Conservation (phyloP, 1,284 basidiomycete genomes). For the Athelia sp. region DNA sequence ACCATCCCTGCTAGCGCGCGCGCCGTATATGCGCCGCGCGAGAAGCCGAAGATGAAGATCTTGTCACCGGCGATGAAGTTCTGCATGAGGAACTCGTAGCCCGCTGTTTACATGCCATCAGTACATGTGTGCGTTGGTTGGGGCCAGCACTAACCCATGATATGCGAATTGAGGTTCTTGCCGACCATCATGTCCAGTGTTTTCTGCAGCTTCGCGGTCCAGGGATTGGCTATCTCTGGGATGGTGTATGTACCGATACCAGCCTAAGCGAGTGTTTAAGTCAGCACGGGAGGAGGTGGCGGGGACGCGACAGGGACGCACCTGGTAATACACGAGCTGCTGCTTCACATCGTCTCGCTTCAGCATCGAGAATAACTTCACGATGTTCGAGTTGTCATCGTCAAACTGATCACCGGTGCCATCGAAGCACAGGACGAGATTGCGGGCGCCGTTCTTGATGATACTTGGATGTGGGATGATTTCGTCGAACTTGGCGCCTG, state of each 20-base stretch:
- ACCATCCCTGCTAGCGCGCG: too few species aligned
- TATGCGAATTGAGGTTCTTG: constrained; percentile 44
- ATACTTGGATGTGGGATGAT: constrained; percentile 22
- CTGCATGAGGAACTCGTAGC: constrained; percentile 63
- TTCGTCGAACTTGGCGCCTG: constrained; percentile 17
- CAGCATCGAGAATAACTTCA: constrained; percentile 34
- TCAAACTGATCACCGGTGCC: constrained; percentile 46
- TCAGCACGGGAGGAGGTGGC: background rate
- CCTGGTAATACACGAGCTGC: constrained; percentile 46
- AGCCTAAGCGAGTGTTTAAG: constrained; percentile 26
- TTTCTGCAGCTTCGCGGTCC: constrained; percentile 31
- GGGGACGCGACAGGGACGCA: constrained; percentile 6
- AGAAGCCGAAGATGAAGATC: too few species aligned
- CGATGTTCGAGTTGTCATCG: constrained; percentile 39
- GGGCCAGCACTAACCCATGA: constrained; percentile 32
- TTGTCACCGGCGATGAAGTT: constrained; percentile 45
- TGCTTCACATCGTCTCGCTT: constrained; percentile 35
- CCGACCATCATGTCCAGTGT: constrained; percentile 9
- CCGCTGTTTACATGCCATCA: constrained; percentile 24
- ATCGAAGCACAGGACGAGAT: constrained; percentile 48
- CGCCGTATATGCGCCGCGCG: constrained; percentile 29
- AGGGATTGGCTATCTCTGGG: constrained; percentile 33
- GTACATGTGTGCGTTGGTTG: background rate
- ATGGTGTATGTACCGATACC: constrained; percentile 50
- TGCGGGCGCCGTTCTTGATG: too few species aligned